Base-by-base conservation (phyloP, 148 eudicot species). In the Rhododendron vialii region DNA sequence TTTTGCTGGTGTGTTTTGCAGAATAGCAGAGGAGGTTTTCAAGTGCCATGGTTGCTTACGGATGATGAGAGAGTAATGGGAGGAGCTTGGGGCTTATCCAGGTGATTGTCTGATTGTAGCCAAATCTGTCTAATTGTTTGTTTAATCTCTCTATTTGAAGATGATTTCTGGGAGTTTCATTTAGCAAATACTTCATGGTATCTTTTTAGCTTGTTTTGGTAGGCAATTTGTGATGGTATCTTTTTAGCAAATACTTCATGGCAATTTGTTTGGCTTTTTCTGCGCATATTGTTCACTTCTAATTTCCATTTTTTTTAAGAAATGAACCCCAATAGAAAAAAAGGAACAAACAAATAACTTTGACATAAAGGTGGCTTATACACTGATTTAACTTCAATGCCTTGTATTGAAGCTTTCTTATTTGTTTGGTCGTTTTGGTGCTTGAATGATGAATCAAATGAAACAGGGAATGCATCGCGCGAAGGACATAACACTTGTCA, bases 81-180 rank as follows among this genome's bases (percentile, higher is more conserved):
- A 84, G 88, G 76, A 71, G 55, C 85, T 82, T 82, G 69, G 83
- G 85, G 85, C 80, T 83, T 82, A 55, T 10, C 88, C 78, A 90
- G 90, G 92, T 88, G 38, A 81, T 51, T 73, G 6, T 71, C 53
- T 67, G 26, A 45, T 82, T 33, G 38, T 28, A 13, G 3, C 74
- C 73, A 53, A 53, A 53, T 8, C 22, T 36, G 3, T 84, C 0
- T 36, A 0, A 36, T 36, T 0, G 8, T 18, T 75, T 9, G 26
- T 24, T 24, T 63, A 35, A 2, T 36, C 13, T 22, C 22, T 75
- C 1, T 7, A 36, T 36, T 7, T 7, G 12, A 75, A 7, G 79
- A 75, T 38, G 47, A 35, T 75, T 18, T 36, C 48, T 75, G n/a
- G 45, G 47, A 38, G 76, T 75, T 74, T 75, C 79, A 8, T 36